Percentiles rank a stretch among this genome's conserved stretches.
phyloP scores from a whole-genome alignment of 1,284 basidiomycete species.

The Apiotrichum mycotoxinovorans region DNA sequence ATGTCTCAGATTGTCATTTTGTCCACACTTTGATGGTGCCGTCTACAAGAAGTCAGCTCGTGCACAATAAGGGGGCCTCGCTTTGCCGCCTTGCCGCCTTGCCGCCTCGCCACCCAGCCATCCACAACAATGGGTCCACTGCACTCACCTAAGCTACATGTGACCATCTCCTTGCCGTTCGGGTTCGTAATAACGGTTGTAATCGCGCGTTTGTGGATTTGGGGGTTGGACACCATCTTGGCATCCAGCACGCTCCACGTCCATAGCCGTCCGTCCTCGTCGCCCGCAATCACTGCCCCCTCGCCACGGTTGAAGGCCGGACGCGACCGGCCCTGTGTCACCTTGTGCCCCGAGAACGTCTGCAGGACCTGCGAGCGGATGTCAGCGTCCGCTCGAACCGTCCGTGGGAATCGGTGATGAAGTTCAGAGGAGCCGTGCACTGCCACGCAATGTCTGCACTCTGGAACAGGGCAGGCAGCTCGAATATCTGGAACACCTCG shows the following conservation, averaged over 20 bases:
- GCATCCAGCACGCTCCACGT: constrained; percentile 87
- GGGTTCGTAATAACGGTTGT: constrained; percentile 43
- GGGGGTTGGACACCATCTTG: constrained; percentile 62
- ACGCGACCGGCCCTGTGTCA: constrained; percentile 64
- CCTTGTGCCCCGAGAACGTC: constrained; percentile 69
- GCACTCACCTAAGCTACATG: constrained; percentile 65
- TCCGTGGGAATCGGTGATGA: too few relatives aligned
- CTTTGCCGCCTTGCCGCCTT: too few relatives aligned
- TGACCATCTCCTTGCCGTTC: constrained; percentile 76
- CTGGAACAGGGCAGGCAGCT: too few relatives aligned
- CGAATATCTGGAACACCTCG: too few relatives aligned
- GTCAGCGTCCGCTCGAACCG: too few relatives aligned
- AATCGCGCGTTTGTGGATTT: constrained; percentile 75
- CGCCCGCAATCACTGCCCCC: constrained; percentile 76
- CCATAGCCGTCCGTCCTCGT: constrained; percentile 83
- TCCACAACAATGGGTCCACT: too few relatives aligned
- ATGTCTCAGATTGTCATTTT: background rate
- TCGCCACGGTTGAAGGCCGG: constrained; percentile 81
- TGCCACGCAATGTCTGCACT: background rate
- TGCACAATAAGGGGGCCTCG: too few relatives aligned
- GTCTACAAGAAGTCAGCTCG: constrained; percentile 20
- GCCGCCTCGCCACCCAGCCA: too few relatives aligned
- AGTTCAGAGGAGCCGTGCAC: background rate
- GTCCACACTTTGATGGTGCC: constrained; percentile 43
- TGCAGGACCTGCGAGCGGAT: constrained; percentile 61